Percentiles rank a stretch among this genome's conserved stretches.
Evolutionary conservation across 768 basidiomycete genomes (phyloP).

Genomic region (Boletus speciosus): DNA sequence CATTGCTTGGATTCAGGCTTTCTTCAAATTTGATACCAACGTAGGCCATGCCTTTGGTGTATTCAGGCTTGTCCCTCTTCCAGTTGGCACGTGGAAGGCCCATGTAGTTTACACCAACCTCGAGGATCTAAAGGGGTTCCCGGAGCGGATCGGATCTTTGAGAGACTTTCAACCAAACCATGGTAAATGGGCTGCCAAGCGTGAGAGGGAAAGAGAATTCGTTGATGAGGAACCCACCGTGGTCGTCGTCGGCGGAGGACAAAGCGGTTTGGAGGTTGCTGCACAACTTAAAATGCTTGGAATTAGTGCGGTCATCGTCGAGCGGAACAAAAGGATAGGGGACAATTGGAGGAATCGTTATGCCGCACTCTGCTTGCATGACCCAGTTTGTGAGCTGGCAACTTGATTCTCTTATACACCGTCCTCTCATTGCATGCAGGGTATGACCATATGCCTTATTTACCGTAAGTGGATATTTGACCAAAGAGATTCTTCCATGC

Average conservation of each 20-base stretch:
- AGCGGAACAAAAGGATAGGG: constrained; percentile 26
- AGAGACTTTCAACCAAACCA: constrained; percentile 40
- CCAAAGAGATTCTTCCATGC: neutral
- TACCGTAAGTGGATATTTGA: constrained; percentile 42
- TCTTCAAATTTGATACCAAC: constrained; percentile 44
- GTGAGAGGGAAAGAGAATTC: constrained; percentile 27
- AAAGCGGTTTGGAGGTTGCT: constrained; percentile 53
- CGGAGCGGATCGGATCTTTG: constrained; percentile 41
- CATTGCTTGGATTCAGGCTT: constrained; percentile 41
- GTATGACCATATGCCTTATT: constrained; percentile 49
- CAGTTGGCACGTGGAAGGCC: constrained; percentile 44
- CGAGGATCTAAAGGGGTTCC: constrained; percentile 46
- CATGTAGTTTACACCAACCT: constrained; percentile 49
- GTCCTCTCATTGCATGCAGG: constrained; percentile 22
- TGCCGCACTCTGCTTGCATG: constrained; percentile 29
- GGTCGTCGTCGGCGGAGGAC: constrained; percentile 49
- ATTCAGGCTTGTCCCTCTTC: constrained; percentile 44
- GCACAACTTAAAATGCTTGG: constrained; percentile 46
- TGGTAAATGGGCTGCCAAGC: constrained; percentile 31
- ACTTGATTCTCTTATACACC: neutral
- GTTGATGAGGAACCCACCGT: constrained; percentile 47
- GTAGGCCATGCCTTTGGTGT: constrained; percentile 41
- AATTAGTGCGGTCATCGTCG: constrained; percentile 19
- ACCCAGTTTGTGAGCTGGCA: constrained; percentile 29
- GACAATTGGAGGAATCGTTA: constrained; percentile 33